Base-by-base conservation (phyloP, 257 asterid species). In the Nicotiana tomentosiformis region DNA sequence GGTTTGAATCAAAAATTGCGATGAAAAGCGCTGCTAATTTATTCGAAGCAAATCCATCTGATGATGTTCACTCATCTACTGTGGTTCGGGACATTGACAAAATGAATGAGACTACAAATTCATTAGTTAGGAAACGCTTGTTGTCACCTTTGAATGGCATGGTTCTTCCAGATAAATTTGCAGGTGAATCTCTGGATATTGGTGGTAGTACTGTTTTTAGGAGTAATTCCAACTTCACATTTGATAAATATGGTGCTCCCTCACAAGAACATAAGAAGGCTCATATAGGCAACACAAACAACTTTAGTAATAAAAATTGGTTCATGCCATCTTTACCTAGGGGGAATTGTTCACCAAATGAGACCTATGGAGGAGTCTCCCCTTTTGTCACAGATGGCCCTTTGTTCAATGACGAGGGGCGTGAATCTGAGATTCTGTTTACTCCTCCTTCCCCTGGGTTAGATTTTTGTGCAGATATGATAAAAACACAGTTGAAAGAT, bases 91-190 rank as follows among this genome's bases (percentile, higher is more conserved):
- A 57, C 53, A 74, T 69, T 64, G 77, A 87, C 77, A 81, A 76
- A 77, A 70, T 83, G 61, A 84, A 80, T 56, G 93, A 88, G 83
- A 86, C 85, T 79, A 78, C 94, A 32, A 84, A 89, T 84, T 86
- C 92, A 29, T 43, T 82, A 67, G 94, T 88, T 55, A 87, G 93
- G 86, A 95, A 93, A 84, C 90, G 93, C 85, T 86, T 93, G 16
- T 84, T 91, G 67, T 92, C 97, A 3, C 97, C 97, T 77, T 82
- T 92, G 88, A 90, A 89, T 89, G 88, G 89, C 70, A 87, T 90
- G 87, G 86, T 82, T 55, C 82, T 83, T 83, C 88, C 88, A 2
- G 91, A 82, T 81, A 89, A 89, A 77, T 89, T 89, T 84, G 82
- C 87, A 65, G 93, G 89, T 32, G 95, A 90, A 49, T 67, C 30